Percentiles rank a stretch among this genome's conserved stretches.
Conservation (phyloP, 1,284 basidiomycete species). For the Malassezia brasiliensis region DNA sequence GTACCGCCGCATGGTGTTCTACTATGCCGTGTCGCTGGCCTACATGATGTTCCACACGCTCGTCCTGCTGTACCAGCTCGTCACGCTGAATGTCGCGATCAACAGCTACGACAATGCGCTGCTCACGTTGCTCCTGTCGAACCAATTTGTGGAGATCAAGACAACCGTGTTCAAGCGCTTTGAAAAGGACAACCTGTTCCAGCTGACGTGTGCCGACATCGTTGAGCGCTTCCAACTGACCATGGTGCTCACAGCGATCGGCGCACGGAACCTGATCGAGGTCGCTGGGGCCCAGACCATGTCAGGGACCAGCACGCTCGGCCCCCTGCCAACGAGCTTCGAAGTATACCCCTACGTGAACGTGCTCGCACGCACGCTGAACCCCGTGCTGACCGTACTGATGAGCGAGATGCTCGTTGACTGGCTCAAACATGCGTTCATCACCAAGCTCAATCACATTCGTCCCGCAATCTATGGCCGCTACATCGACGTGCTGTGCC, state of each 20-base stretch:
- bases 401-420: conserved; percentile 88
- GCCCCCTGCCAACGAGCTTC: conserved; percentile 54
- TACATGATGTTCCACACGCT: conserved; percentile 74
- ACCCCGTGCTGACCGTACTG: conserved; percentile 82
- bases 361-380: conserved; percentile 75
- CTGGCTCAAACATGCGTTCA: conserved; percentile 99
- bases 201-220: conserved; percentile 80
- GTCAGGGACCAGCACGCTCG: conserved; percentile 50
- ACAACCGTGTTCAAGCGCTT: conserved; percentile 98
- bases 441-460: conserved; percentile 84
- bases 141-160: conserved; percentile 99
- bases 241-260: conserved; percentile 83
- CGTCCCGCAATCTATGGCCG: conserved; percentile 88
- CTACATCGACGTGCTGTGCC: conserved; percentile 89
- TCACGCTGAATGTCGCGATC: conserved; percentile 90
- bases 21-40: conserved; percentile 69
- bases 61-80: conserved; percentile 94
- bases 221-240: conserved; percentile 91
- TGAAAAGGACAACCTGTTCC: conserved; percentile 98
- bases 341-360: conserved; percentile 49
- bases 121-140: conserved; percentile 84
- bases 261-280: conserved; percentile 89
- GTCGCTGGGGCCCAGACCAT: conserved; percentile 57
- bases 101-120: conserved; percentile 97
- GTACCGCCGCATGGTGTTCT: conserved; percentile 65